A percentile compares a stretch with the other conserved stretches of the same genome.
phyloP scores from a whole-genome alignment of 1,284 basidiomycete genomes.

The Pisolithus thermaeus region DNA sequence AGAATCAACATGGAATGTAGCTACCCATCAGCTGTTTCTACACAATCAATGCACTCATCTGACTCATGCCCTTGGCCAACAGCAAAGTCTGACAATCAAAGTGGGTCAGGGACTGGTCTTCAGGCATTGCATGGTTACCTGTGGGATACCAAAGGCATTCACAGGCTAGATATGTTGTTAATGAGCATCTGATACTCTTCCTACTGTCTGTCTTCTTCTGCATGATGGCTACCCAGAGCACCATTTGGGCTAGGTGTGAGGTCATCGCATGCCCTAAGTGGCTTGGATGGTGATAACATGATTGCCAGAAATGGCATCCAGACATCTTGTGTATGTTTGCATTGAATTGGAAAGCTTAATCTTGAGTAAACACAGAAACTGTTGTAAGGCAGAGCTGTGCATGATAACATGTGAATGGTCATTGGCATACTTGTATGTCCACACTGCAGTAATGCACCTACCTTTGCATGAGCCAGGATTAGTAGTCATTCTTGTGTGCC shows the following conservation, averaged over 20 bases:
- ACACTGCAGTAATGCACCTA: constrained; percentile 63
- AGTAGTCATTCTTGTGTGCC: constrained; percentile 59
- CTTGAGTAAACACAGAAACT: constrained; percentile 36
- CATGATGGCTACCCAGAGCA: constrained; percentile 10
- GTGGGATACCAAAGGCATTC: constrained; percentile 78
- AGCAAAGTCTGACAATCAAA: constrained; percentile 1
- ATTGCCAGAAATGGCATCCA: constrained; percentile 52
- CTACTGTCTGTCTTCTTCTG: constrained; percentile 50
- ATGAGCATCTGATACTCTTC: constrained; percentile 56
- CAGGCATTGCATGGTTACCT: constrained; percentile 79
- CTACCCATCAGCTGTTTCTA: constrained; percentile 66
- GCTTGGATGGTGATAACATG: constrained; percentile 35
- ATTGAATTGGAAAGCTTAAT: constrained; percentile 60
- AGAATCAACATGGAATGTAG: constrained; percentile 31
- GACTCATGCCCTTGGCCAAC: constrained; percentile 66
- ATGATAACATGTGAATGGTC: constrained; percentile 55
- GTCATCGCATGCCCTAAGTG: constrained; percentile 33
- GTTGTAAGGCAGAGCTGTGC: constrained; percentile 23
- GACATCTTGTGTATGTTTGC: constrained; percentile 59
- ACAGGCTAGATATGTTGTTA: constrained; percentile 60
- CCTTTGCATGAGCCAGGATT: constrained; percentile 44
- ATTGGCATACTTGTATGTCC: constrained; percentile 72
- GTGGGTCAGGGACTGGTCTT: constrained; percentile 44
- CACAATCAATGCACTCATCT: constrained; percentile 68
- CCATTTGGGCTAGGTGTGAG: constrained; percentile 28